Percentiles rank a stretch among this genome's conserved stretches.
These are phyloP conservation scores for Collybiopsis luxurians DNA, from an alignment of 768 basidiomycete genomes.

Conservation along the genomic window DNA sequence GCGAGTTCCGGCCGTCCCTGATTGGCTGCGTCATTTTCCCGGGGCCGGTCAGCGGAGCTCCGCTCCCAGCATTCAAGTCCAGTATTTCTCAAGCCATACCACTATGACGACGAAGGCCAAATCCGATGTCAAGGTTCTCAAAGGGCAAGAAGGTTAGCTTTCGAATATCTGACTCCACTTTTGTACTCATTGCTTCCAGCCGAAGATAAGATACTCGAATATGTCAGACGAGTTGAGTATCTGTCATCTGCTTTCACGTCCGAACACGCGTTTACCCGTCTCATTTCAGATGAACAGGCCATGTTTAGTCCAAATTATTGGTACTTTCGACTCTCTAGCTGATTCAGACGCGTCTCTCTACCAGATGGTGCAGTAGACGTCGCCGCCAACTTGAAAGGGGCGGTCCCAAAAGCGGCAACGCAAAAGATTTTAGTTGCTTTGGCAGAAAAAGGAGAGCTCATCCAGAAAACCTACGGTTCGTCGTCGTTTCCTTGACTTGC, in stretches of 20 bases:
- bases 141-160: slow-evolving; percentile 66
- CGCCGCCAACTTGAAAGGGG: slow-evolving; percentile 86
- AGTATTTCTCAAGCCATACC: neutral
- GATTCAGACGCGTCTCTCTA: neutral
- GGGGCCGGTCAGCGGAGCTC: too few relatives aligned
- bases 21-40: too few relatives aligned
- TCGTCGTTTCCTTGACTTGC: neutral
- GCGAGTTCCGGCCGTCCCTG: too few relatives aligned
- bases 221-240: slow-evolving; percentile 58
- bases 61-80: too few relatives aligned
- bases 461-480: slow-evolving; percentile 82
- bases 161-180: neutral
- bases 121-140: slow-evolving; percentile 57
- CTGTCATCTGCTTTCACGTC: neutral
- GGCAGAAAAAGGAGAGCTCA: slow-evolving; percentile 82
- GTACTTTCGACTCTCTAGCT: slow-evolving; percentile 6
- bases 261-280: neutral
- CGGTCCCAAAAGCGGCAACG: slow-evolving; percentile 77
- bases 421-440: slow-evolving; percentile 82
- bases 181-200: slow-evolving; percentile 35
- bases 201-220: slow-evolving; percentile 74
- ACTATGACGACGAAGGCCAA: slow-evolving; percentile 53
- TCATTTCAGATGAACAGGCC: slow-evolving; percentile 10
- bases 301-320: neutral
- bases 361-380: slow-evolving; percentile 84